Evolutionary conservation across 495 filamentous ascomycete genomes (phyloP).

Genomic region (Lasiosphaeria ovina): DNA sequence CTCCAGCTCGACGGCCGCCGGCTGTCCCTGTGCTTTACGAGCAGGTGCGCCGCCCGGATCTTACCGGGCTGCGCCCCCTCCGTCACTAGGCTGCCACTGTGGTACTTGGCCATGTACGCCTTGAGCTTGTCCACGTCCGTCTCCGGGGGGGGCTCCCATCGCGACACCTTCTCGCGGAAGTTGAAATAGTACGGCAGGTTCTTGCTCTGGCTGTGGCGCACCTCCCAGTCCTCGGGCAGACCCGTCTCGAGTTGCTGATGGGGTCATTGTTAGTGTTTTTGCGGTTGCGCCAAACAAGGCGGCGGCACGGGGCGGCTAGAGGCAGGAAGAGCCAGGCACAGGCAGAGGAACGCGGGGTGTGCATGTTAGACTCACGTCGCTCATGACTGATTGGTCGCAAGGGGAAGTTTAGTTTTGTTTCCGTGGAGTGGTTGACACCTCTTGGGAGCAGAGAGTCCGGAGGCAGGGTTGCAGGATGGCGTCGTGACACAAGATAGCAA

Average conservation of each 20-base stretch:
- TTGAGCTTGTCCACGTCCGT: slow-evolving; percentile 90
- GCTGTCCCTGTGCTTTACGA: slow-evolving; percentile 89
- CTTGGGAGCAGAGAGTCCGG: background rate
- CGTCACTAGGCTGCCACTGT: slow-evolving; percentile 43
- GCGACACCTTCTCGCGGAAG: slow-evolving; percentile 71
- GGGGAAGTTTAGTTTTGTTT: background rate
- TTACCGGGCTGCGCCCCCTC: slow-evolving; percentile 64
- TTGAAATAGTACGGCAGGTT: slow-evolving; percentile 99
- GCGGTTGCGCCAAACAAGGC: too few species aligned
- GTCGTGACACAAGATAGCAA: too few species aligned
- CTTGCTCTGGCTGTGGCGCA: slow-evolving; percentile 93
- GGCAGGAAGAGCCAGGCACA: background rate
- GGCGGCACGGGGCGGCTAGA: too few species aligned
- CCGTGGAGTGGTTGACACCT: background rate
- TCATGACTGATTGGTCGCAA: slow-evolving; percentile 10
- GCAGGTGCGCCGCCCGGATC: slow-evolving; percentile 85
- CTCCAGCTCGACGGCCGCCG: slow-evolving; percentile 89
- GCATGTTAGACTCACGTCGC: slow-evolving; percentile 17
- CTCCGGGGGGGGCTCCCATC: slow-evolving; percentile 88
- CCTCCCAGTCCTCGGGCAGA: slow-evolving; percentile 85
- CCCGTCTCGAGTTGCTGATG: slow-evolving; percentile 60
- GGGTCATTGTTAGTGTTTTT: slow-evolving; percentile 2
- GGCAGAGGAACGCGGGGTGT: background rate
- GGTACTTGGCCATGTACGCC: slow-evolving; percentile 83
- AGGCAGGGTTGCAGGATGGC: too few species aligned